Base-by-base conservation (phyloP, 1,139 yeast species). In the Suhomyces taliae region DNA sequence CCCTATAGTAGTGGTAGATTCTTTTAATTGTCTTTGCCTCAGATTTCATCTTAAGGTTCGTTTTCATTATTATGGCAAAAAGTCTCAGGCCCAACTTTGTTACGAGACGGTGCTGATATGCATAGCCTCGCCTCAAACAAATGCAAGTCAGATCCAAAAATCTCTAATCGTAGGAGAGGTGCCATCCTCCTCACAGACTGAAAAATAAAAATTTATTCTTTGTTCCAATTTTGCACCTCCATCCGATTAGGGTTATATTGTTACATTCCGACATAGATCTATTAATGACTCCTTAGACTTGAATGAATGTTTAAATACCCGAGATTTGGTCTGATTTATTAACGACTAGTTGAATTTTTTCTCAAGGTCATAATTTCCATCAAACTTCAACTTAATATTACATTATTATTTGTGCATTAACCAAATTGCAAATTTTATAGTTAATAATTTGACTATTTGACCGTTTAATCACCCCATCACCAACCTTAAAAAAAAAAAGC, bases 171-270 rank as follows among this genome's bases (percentile, higher is more conserved):
- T 12, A 12, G 15, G 15, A 9, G 11, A 10, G 19, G 36, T 34
- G 36, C 36, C 36, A 12, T 11, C 36, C 10, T 34, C 15, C 10
- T 10, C 34, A 34, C 36, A 4, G 7, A 19, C 6, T 19, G 24
- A 19, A 19, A 19, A 19, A 19, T 19, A 19, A 19, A 4, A 19
- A 19, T 19, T 19, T 19, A 14, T n/a, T 15, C 26, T 24, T 27
- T 37, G 33, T 27, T 37, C 14, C 12, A 27, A 12, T 37, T 43
- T 43, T 43, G 40, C 33, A 11, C 32, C 24, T 7, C 26, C 34
- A 27, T 44, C 32, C 49, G 31, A 37, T 34, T 42, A 15, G 33
- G 40, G 48, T 11, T 38, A 37, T 36, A 42, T 46, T 46, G 49
- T 39, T 45, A 45, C 48, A 45, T 42, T 42, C 43, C 45, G 33